Evolutionary conservation across 2,329 filamentous ascomycete genomes (phyloP).

Genomic region (Microcyclosporella mali): DNA sequence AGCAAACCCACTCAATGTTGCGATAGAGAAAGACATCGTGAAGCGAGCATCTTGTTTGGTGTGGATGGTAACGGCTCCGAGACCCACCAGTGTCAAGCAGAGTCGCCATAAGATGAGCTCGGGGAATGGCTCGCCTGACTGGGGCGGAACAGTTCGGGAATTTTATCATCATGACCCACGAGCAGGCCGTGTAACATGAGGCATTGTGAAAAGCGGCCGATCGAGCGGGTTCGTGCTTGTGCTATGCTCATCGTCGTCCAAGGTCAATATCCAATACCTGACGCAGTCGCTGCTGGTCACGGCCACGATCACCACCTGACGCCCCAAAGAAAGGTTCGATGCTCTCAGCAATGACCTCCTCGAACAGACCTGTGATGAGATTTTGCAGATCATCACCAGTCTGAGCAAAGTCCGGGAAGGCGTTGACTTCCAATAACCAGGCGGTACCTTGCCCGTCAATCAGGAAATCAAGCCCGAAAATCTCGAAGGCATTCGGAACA

Average conservation of each 20-base stretch:
- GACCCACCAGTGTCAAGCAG: no score
- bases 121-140: no score
- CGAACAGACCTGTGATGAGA: slow-evolving; percentile 71
- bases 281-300: slow-evolving; percentile 31
- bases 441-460: slow-evolving; percentile 59
- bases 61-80: no score
- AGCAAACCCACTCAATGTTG: no score
- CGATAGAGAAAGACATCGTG: no score
- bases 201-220: no score
- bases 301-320: slow-evolving; percentile 7
- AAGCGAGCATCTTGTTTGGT: no score
- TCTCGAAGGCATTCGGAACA: slow-evolving; percentile 79
- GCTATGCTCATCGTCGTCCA: slow-evolving; percentile 27
- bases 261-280: slow-evolving; percentile 44
- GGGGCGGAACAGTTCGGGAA: no score
- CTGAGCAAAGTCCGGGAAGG: slow-evolving; percentile 93
- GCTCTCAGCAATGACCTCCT: slow-evolving; percentile 61
- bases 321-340: slow-evolving; percentile 61
- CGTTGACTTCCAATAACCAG: slow-evolving; percentile 87
- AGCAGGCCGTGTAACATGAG: no score
- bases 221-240: no score
- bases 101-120: no score
- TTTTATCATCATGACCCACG: no score
- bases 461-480: slow-evolving; percentile 87
- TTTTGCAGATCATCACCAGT: slow-evolving; percentile 68